A percentile compares a stretch with the other conserved stretches of the same genome.
These are phyloP conservation scores for Chalaropsis ovoidea DNA, from an alignment of 2,329 filamentous ascomycete species.

Conservation along the genomic window DNA sequence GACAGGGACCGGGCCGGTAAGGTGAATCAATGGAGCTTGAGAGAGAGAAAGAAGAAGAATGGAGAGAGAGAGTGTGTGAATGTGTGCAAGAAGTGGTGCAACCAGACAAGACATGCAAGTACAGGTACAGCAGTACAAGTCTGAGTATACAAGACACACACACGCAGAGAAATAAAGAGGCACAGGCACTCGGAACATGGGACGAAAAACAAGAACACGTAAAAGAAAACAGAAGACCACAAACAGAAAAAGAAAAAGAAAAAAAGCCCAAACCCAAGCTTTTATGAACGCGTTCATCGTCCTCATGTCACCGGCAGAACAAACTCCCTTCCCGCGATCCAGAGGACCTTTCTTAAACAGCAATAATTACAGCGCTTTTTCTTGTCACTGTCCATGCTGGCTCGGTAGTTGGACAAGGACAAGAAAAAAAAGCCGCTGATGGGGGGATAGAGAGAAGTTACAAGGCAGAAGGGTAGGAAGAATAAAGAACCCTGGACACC, in stretches of 20 bases:
- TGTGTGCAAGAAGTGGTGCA: too few species aligned
- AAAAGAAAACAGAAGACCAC: not conserved
- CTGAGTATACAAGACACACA: not conserved
- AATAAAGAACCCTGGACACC: not conserved
- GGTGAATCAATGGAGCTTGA: constrained; percentile 9
- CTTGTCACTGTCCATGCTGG: not conserved
- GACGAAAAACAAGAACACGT: not conserved
- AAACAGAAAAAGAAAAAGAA: not conserved
- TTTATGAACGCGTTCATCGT: not conserved
- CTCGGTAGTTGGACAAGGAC: not conserved
- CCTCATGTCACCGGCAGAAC: not conserved
- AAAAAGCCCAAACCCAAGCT: not conserved
- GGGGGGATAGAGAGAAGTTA: not conserved
- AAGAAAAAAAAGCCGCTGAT: constrained; percentile 2
- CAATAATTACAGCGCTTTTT: not conserved
- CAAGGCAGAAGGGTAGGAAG: not conserved
- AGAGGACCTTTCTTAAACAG: not conserved
- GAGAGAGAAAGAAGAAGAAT: not conserved
- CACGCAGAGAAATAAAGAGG: not conserved
- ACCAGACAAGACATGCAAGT: too few species aligned
- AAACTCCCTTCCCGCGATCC: not conserved
- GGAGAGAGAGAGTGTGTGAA: too few species aligned
- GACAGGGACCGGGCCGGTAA: constrained; percentile 12
- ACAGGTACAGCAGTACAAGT: too few species aligned
- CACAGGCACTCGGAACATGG: too few species aligned